phyloP scores from a whole-genome alignment of 805 yeast genomes.

The Pichia ethanolica region DNA sequence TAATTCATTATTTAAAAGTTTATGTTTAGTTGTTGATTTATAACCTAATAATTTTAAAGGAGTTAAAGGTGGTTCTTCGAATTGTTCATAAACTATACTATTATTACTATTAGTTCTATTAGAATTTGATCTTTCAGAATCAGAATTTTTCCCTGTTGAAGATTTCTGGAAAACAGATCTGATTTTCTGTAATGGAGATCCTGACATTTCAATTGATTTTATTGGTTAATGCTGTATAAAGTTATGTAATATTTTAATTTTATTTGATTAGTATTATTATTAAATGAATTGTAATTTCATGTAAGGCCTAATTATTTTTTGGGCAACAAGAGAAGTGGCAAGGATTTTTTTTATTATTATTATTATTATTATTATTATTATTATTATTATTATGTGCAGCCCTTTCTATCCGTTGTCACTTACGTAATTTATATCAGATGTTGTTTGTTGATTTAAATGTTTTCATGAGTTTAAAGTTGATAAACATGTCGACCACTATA shows the following conservation, averaged over 20 bases:
- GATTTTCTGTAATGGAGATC: conserved; percentile 1
- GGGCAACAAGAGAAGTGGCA: too few species aligned
- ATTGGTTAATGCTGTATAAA: too few species aligned
- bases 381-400: too few species aligned
- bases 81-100: neutral
- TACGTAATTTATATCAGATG: too few species aligned
- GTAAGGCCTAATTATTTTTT: too few species aligned
- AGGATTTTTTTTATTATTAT: too few species aligned
- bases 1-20: conserved; percentile 46
- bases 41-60: conserved; percentile 59
- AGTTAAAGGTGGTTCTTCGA: conserved; percentile 38
- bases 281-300: too few species aligned
- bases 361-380: too few species aligned
- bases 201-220: neutral
- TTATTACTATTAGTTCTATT: neutral
- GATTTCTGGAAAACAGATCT: conserved; percentile 2
- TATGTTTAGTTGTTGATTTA: conserved; percentile 45
- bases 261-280: too few species aligned
- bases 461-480: neutral
- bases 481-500: neutral
- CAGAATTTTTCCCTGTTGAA: neutral
- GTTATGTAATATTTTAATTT: too few species aligned
- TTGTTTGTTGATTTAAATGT: neutral
- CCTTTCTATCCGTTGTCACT: too few species aligned
- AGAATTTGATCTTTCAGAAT: neutral